Evolutionary conservation across 257 asterid species (phyloP), one percentile per base, ranked within the genome.

Genomic region (Solanum verrucosum): DNA sequence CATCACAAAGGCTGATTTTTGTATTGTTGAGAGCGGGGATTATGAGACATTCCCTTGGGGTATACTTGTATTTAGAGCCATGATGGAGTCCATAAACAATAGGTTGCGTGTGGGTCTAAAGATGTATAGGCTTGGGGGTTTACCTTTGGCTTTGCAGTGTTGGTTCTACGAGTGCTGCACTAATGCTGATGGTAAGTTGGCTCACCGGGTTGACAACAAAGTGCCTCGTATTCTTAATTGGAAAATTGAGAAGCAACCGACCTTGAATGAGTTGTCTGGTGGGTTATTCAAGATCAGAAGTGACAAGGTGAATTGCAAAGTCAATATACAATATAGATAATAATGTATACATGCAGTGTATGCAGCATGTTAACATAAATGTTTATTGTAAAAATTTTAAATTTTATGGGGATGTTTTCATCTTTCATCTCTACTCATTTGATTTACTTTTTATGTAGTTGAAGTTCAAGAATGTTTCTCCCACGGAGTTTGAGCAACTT

Each of bases 21-120:
- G 34, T 81, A 81, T 81, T 46, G 85, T 81, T 81, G 85, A 81
- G 85, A 81, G 68, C 3, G 68, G 85, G 85, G 68, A 81, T 29
- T 81, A 81, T 81, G 85, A 44, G 85, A 81, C 40, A 81, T 81
- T 81, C 85, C 85, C 85, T 46, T 81, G 85, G 85, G 85, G 85
- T 81, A 81, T 81, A 81, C 67, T 46, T 29, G 85, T 81, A 27
- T 29, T 81, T 27, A 81, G 67, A 81, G 85, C 85, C 40, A 46
- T 81, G 40, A 18, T 81, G 85, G 85, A 81, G 40, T 44, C 85
- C 40, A 81, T 81, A 13, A 46, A 16, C 68, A 81, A 81, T 81
- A 81, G 67, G 85, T 81, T 81, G 40, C 38, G 85, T 33, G 25
- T 10, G 15, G 68, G 85, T 81, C 85, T 81, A 46, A 81, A 81